Percentiles rank a stretch among this genome's conserved stretches.
Evolutionary conservation across 2,329 filamentous ascomycete species (phyloP).

Genomic region (Pyricularia pennisetigena): DNA sequence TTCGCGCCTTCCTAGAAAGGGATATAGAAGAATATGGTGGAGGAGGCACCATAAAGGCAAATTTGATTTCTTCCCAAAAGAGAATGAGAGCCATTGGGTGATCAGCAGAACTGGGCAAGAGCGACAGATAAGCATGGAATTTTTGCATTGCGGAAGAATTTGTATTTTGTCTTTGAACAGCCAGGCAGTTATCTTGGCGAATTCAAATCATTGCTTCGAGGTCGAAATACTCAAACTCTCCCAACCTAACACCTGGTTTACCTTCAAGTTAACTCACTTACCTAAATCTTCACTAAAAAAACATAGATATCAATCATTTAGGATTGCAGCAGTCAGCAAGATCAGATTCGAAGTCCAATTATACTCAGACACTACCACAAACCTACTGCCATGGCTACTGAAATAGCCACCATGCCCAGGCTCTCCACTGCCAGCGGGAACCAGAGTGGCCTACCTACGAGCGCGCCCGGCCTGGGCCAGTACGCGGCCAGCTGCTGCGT

Average conservation of each 20-base stretch:
- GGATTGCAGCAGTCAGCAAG: neutral
- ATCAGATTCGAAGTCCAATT: neutral
- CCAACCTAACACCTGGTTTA: neutral
- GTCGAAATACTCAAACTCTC: neutral
- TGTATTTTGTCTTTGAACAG: neutral
- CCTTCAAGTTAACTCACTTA: neutral
- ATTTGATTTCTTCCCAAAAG: neutral
- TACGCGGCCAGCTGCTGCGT: slow-evolving; percentile 1
- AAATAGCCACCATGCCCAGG: neutral
- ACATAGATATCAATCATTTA: neutral
- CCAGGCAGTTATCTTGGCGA: neutral
- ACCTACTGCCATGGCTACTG: neutral
- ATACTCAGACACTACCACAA: neutral
- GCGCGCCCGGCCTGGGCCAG: slow-evolving; percentile 2
- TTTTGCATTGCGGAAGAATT: neutral
- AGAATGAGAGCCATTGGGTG: neutral
- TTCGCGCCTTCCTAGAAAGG: neutral
- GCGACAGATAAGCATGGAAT: neutral
- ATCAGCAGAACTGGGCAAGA: neutral
- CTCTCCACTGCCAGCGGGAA: neutral
- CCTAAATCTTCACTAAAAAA: neutral
- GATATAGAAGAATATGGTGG: neutral
- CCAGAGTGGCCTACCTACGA: neutral
- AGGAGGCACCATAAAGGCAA: neutral
- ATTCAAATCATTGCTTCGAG: neutral